Conservation (phyloP, 345 rosid genomes). For the rapeseed (Brassica napus) region Da-Ae NC_063445.1:57195501-57196000, state of each 20-base stretch:
- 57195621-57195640: conserved; percentile 81
- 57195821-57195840: conserved; percentile 89
- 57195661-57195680: not conserved
- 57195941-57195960: conserved; percentile 43
- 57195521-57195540: conserved; percentile 78
- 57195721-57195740: conserved; percentile 53
- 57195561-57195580: conserved; percentile 68
- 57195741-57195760: conserved; percentile 89
- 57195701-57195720: not conserved
- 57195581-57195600: conserved; percentile 90
- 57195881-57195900: conserved; percentile 70
- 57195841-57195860: conserved; percentile 76
- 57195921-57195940: conserved; percentile 37
- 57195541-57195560: conserved; percentile 93
- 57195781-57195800: conserved; percentile 78
- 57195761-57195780: conserved; percentile 91
- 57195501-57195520: conserved; percentile 64
- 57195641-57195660: conserved; percentile 61
- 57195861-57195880: conserved; percentile 73
- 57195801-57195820: conserved; percentile 79
- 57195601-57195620: conserved; percentile 93
- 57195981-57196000: conserved; percentile 84
- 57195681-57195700: not conserved
- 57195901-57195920: conserved; percentile 23
- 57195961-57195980: conserved; percentile 44